Evolutionary conservation across 495 filamentous ascomycete genomes (phyloP), one percentile per base, ranked within the genome.

Genomic region (Immersiella caudata): DNA sequence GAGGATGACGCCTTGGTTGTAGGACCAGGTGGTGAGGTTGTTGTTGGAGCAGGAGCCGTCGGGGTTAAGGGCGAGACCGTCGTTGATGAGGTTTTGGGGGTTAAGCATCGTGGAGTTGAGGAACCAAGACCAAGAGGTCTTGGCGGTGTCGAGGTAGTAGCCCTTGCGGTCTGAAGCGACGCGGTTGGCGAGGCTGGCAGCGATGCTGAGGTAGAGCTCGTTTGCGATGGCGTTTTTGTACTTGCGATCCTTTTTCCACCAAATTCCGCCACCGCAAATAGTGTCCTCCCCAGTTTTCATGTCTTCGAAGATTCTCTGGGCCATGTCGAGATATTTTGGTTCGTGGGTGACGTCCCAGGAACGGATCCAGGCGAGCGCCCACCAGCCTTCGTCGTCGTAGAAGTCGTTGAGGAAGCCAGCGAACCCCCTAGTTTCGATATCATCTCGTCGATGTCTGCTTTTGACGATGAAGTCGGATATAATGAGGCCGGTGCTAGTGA

Each of bases 1-100:
- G 14, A 93, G 82, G 40, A 93, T 80, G 27, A 93, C 89, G 46
- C 91, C 91, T 77, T 94, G 91, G 79, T 93, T 94, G 80, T 94
- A 94, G 0, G 89, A 87, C 86, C 87, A 93, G 56, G 87, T 84
- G 8, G 82, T 82, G 36, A 78, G 75, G 29, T 83, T 82, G 73
- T 93, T 92, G 76, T 90, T 91, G 66, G 84, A 80, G 79, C 90
- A 93, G 40, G 76, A 81, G 2, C 74, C 74, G 66, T 83, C 77
- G 25, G 36, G 22, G 22, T 71, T 56, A 49, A 78, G 74, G 0
- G 27, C 65, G 21, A 94, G 82, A 9, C 90, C 90, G 71, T 94
- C 91, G 72, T 92, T 90, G 76, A 94, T 88, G 6, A 85, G 81
- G 67, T 83, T 80, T n/a, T 90, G 73, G 16, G 74, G 29, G 68